These are phyloP conservation scores for Cystobasidium ongulense DNA, from an alignment of 768 basidiomycete genomes.

Conservation along the genomic window DNA sequence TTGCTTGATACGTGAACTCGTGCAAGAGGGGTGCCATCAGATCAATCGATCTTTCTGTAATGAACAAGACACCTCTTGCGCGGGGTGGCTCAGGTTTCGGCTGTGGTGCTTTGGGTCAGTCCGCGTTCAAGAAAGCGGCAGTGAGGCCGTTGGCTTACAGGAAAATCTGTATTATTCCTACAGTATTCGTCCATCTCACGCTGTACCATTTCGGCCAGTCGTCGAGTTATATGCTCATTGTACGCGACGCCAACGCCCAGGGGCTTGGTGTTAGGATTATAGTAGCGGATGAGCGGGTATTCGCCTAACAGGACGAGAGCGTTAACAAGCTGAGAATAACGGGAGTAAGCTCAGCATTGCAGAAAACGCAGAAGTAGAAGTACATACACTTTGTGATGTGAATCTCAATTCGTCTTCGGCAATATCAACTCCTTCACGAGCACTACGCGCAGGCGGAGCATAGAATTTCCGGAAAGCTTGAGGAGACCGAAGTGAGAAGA, in stretches of 20 bases:
- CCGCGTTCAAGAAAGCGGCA: not conserved
- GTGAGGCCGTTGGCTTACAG: slow-evolving; percentile 53
- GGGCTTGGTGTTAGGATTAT: slow-evolving; percentile 72
- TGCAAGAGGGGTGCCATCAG: slow-evolving; percentile 80
- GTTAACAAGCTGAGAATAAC: slow-evolving; percentile 60
- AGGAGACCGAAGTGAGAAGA: slow-evolving; percentile 71
- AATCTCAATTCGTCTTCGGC: slow-evolving; percentile 81
- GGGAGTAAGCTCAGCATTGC: not conserved
- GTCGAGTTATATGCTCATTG: slow-evolving; percentile 63
- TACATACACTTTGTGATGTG: slow-evolving; percentile 46
- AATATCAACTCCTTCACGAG: slow-evolving; percentile 61
- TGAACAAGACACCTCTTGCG: slow-evolving; percentile 70
- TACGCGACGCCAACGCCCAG: slow-evolving; percentile 69
- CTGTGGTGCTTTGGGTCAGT: slow-evolving; percentile 33
- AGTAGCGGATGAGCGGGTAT: slow-evolving; percentile 86
- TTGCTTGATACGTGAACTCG: slow-evolving; percentile 98
- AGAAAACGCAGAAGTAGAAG: not conserved
- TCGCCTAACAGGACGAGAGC: slow-evolving; percentile 83
- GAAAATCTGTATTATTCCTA: slow-evolving; percentile 74
- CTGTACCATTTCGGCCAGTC: slow-evolving; percentile 80
- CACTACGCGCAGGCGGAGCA: slow-evolving; percentile 62
- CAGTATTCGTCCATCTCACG: slow-evolving; percentile 76
- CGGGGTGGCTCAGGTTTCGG: slow-evolving; percentile 49
- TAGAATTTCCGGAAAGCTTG: slow-evolving; percentile 79
- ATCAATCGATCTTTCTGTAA: slow-evolving; percentile 97